Conservation (phyloP, 257 asterid genomes). For the Rubia yunnanensis region DNA sequence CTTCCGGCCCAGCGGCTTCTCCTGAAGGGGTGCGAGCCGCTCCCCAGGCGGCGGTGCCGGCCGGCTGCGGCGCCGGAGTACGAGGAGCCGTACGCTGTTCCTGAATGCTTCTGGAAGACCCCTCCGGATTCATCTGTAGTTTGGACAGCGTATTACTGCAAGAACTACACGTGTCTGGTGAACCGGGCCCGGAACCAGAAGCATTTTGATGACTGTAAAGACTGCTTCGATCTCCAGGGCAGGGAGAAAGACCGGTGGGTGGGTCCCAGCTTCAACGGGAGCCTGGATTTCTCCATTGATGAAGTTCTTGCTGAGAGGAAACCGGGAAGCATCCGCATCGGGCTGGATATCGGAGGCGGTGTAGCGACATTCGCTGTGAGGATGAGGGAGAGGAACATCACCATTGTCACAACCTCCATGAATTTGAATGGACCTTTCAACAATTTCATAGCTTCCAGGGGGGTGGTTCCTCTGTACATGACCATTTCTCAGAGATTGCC, state of each 20-base stretch:
- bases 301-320: constrained; percentile 38
- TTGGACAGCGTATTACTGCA: constrained; percentile 58
- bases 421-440: constrained; percentile 65
- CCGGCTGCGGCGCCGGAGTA: constrained; percentile 27
- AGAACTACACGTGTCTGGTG: constrained; percentile 36
- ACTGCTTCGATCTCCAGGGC: constrained; percentile 58
- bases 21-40: constrained; percentile 66
- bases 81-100: constrained; percentile 47
- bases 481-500: constrained; percentile 73
- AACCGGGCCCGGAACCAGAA: constrained; percentile 34
- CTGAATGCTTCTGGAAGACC: constrained; percentile 45
- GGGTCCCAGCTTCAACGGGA: neutral
- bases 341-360: constrained; percentile 78
- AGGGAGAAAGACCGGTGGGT: constrained; percentile 45
- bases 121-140: constrained; percentile 56
- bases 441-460: constrained; percentile 56
- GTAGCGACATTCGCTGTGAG: constrained; percentile 68
- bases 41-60: constrained; percentile 65
- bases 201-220: constrained; percentile 57
- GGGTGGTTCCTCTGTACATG: constrained; percentile 54
- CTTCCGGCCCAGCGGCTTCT: constrained; percentile 49
- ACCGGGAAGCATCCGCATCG: constrained; percentile 50
- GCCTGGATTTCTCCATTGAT: constrained; percentile 54
- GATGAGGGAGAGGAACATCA: constrained; percentile 52
- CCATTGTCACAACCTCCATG: constrained; percentile 55